Conservation (phyloP, 331 rosid species). For the Phaseolus coccineus region DNA sequence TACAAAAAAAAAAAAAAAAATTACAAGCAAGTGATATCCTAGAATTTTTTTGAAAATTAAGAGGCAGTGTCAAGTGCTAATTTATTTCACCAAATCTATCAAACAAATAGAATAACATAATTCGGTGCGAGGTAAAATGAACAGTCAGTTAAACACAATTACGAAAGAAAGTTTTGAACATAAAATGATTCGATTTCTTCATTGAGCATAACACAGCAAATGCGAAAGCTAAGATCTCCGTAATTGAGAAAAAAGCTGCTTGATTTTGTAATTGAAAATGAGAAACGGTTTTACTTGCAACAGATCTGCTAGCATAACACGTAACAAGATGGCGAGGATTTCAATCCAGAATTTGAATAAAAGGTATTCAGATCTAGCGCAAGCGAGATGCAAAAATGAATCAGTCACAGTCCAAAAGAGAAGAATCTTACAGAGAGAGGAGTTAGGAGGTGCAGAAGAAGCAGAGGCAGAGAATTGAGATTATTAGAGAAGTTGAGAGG, state of each 20-base stretch:
- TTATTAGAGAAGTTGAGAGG: neutral
- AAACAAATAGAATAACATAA: neutral
- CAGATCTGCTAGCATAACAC: conserved; percentile 8
- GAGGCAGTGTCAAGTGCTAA: neutral
- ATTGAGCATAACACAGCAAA: neutral
- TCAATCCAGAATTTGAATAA: neutral
- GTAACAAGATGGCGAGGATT: neutral
- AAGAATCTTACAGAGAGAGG: conserved; percentile 33
- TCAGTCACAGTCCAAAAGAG: neutral
- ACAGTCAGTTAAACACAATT: neutral
- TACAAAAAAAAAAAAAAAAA: neutral
- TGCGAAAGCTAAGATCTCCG: conserved; percentile 10
- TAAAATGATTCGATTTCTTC: neutral
- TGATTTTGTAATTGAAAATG: neutral
- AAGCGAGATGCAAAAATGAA: neutral
- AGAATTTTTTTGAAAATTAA: neutral
- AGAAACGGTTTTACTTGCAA: neutral
- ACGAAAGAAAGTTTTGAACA: neutral
- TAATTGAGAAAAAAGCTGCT: neutral
- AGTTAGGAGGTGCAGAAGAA: conserved; percentile 25
- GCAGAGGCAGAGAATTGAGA: conserved; percentile 7
- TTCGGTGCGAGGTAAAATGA: neutral
- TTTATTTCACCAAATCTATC: neutral
- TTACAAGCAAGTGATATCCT: neutral
- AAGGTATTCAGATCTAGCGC: conserved; percentile 22